These are phyloP conservation scores for Leishmania gerbilli DNA, from an alignment of 208 protist species.

Conservation along the genomic window DNA sequence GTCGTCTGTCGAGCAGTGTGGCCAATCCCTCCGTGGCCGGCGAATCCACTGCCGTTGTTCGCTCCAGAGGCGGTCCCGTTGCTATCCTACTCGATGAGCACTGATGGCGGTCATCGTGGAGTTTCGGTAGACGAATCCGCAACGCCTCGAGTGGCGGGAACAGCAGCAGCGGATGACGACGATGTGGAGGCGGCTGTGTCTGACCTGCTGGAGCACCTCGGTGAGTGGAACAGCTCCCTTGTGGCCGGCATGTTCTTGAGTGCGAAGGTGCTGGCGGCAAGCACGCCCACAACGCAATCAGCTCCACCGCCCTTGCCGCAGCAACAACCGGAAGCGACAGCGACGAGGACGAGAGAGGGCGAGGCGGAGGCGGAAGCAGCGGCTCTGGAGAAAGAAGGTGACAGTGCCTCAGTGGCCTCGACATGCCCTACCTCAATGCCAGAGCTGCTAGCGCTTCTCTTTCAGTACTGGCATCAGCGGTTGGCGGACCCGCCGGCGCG, in stretches of 20 bases:
- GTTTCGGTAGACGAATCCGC: not conserved
- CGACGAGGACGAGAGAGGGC: not conserved
- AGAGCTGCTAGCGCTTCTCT: slow-evolving; percentile 16
- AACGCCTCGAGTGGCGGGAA: not conserved
- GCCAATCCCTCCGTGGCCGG: slow-evolving; percentile 4
- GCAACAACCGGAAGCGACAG: not conserved
- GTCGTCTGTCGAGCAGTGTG: slow-evolving; percentile 15
- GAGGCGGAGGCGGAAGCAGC: not conserved
- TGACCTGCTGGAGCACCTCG: slow-evolving; percentile 4
- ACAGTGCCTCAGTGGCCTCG: not conserved
- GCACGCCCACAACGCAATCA: not conserved
- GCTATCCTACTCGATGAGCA: slow-evolving; percentile 1
- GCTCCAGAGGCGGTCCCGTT: not conserved
- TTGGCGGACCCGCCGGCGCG: not conserved
- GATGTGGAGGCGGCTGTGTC: not conserved
- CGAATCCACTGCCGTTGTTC: not conserved
- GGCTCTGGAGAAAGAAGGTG: not conserved
- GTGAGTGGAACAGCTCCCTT: slow-evolving; percentile 14
- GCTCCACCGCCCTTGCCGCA: not conserved
- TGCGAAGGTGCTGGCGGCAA: not conserved
- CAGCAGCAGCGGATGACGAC: not conserved
- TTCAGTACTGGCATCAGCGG: slow-evolving; percentile 20
- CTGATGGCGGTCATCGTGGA: not conserved
- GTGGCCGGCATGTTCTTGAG: slow-evolving; percentile 6
- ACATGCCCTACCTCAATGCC: slow-evolving; percentile 1